These are phyloP conservation scores for Isochrysis galbana DNA, from an alignment of 78 protist genomes.

Conservation along the genomic window DNA sequence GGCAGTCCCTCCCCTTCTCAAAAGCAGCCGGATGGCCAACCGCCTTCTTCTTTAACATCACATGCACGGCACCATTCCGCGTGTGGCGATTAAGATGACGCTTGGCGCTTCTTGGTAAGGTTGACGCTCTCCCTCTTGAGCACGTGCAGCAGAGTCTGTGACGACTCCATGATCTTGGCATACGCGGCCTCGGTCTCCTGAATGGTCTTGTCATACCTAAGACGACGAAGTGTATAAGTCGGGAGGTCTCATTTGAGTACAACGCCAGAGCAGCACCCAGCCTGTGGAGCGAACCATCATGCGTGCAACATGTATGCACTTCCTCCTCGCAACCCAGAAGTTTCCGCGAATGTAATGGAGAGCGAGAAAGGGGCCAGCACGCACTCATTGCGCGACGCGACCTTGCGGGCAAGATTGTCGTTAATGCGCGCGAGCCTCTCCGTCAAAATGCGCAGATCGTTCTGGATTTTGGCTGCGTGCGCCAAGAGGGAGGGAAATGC, in stretches of 20 bases:
- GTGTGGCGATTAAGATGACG: neutral
- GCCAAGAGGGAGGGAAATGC: neutral
- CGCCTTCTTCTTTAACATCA: too few relatives aligned
- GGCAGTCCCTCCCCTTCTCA: too few relatives aligned
- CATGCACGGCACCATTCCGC: too few relatives aligned
- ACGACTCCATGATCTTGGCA: constrained; percentile 57
- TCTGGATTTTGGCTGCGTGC: constrained; percentile 40
- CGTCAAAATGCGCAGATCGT: constrained; percentile 39
- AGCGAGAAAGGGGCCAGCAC: too few relatives aligned
- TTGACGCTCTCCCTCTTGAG: constrained; percentile 53
- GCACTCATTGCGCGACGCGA: constrained; percentile 35
- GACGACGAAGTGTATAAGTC: too few relatives aligned
- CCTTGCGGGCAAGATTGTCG: constrained; percentile 35
- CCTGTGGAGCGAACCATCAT: too few relatives aligned
- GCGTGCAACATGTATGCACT: too few relatives aligned
- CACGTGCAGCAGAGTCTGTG: constrained; percentile 63
- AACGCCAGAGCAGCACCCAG: too few relatives aligned
- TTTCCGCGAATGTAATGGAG: too few relatives aligned
- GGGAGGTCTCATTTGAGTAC: too few relatives aligned
- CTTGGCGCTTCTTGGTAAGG: constrained; percentile 39
- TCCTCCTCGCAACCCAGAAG: too few relatives aligned
- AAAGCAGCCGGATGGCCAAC: too few relatives aligned
- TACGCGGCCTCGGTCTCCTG: constrained; percentile 65
- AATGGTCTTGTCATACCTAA: constrained; percentile 65
- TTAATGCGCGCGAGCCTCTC: constrained; percentile 39